Percentiles rank a stretch among this genome's conserved stretches.
Evolutionary conservation across 176 grass and related monocot species (phyloP).

Genomic region (Poa annua): DNA sequence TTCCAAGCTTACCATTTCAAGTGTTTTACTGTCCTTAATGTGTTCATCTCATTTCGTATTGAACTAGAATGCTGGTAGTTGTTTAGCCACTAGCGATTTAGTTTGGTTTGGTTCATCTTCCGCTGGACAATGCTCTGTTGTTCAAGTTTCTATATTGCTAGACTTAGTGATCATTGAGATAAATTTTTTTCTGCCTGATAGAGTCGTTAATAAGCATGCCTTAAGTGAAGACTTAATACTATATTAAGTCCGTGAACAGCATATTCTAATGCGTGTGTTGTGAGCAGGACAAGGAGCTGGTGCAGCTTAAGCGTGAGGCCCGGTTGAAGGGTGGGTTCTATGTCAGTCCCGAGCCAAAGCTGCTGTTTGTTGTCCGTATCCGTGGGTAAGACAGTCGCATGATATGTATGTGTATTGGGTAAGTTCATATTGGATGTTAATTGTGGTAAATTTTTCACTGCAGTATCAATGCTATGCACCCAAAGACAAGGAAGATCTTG

Average conservation of each 20-base stretch:
- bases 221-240: too few relatives aligned
- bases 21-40: too few relatives aligned
- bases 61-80: neutral
- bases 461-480: slow-evolving; percentile 99
- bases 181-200: neutral
- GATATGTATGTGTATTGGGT: neutral
- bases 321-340: slow-evolving; percentile 97
- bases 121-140: neutral
- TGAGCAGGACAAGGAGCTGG: slow-evolving; percentile 81
- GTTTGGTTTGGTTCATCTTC: neutral
- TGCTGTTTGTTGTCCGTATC: slow-evolving; percentile 88
- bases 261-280: neutral
- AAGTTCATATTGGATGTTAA: neutral
- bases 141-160: neutral
- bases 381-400: slow-evolving; percentile 55
- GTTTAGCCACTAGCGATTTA: neutral
- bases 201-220: neutral
- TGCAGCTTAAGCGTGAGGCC: slow-evolving; percentile 89
- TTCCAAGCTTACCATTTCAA: neutral
- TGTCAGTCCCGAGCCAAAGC: slow-evolving; percentile 83
- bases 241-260: neutral
- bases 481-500: slow-evolving; percentile 87
- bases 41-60: too few relatives aligned
- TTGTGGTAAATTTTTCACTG: slow-evolving; percentile 19
- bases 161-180: neutral